phyloP scores from a whole-genome alignment of 1,139 yeast genomes.

The Debaryomyces coudertii region DNA sequence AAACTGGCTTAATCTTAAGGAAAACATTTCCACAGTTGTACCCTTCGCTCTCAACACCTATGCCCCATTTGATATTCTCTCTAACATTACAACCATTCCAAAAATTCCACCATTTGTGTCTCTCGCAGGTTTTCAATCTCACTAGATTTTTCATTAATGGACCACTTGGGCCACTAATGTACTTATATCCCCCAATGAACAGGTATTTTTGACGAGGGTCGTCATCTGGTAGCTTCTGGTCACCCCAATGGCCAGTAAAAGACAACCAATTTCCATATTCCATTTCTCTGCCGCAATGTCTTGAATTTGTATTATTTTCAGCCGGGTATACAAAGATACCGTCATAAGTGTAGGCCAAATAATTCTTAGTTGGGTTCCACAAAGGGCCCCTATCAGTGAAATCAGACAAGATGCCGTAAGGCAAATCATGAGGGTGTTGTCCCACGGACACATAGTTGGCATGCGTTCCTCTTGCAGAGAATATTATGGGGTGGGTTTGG shows the following conservation, averaged over 20 bases:
- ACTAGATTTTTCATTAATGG: conserved; percentile 78
- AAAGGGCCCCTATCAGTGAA: conserved; percentile 93
- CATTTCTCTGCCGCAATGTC: conserved; percentile 57
- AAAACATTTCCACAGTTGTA: conserved; percentile 66
- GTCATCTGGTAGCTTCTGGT: conserved; percentile 60
- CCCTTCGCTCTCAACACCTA: conserved; percentile 87
- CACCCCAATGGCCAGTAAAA: conserved; percentile 92
- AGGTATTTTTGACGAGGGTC: conserved; percentile 83
- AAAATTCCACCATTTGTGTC: conserved; percentile 84
- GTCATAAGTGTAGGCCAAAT: conserved; percentile 77
- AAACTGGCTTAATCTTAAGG: conserved; percentile 51
- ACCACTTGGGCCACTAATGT: conserved; percentile 91
- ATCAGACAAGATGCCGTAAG: conserved; percentile 86
- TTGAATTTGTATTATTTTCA: conserved; percentile 43
- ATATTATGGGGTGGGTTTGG: conserved; percentile 66
- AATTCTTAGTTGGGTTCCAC: conserved; percentile 90
- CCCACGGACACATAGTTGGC: conserved; percentile 97
- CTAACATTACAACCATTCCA: conserved; percentile 81
- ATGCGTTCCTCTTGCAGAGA: conserved; percentile 94
- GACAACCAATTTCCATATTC: conserved; percentile 77
- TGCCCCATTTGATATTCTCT: conserved; percentile 74
- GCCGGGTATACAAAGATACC: conserved; percentile 52
- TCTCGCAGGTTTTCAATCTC: conserved; percentile 74
- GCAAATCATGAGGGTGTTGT: conserved; percentile 93
- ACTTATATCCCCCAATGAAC: conserved; percentile 83